Conservation (phyloP, 352 stramenopile species). For the Globisporangium mamillatum region DNA sequence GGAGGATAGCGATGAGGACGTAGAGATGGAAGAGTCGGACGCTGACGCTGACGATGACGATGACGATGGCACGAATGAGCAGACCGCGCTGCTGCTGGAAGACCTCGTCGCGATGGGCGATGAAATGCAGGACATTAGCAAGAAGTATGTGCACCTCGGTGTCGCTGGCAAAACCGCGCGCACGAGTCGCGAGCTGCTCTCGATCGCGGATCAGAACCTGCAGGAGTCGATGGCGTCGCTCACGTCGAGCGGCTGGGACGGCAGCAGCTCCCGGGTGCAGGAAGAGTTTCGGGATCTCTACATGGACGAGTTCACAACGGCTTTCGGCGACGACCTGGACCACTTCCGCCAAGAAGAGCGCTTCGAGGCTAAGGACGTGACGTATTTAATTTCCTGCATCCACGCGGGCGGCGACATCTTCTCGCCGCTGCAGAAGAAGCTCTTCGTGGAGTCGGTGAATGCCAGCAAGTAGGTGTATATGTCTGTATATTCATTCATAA, state of each 20-base stretch:
- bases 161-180: conserved; percentile 46
- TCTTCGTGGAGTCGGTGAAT: conserved; percentile 67
- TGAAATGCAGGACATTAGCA: conserved; percentile 43
- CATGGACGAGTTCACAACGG: conserved; percentile 82
- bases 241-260: conserved; percentile 10
- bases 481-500: not conserved
- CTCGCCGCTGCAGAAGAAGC: conserved; percentile 76
- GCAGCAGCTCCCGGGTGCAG: conserved; percentile 21
- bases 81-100: conserved; percentile 51
- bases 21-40: conserved; percentile 32
- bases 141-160: conserved; percentile 47
- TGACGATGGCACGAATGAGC: conserved; percentile 26
- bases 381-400: conserved; percentile 89
- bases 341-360: conserved; percentile 82
- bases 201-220: conserved; percentile 47
- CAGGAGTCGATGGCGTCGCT: conserved; percentile 23
- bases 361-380: conserved; percentile 86
- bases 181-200: conserved; percentile 54
- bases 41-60: conserved; percentile 26
- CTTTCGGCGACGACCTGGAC: conserved; percentile 83
- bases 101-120: conserved; percentile 54
- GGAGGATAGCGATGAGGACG: conserved; percentile 22
- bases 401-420: conserved; percentile 78
- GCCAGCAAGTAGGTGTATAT: conserved; percentile 12
- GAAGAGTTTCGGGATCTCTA: conserved; percentile 77